phyloP scores from a whole-genome alignment of 2,329 filamentous ascomycete genomes.

The Fusarium sarcochroum region DNA sequence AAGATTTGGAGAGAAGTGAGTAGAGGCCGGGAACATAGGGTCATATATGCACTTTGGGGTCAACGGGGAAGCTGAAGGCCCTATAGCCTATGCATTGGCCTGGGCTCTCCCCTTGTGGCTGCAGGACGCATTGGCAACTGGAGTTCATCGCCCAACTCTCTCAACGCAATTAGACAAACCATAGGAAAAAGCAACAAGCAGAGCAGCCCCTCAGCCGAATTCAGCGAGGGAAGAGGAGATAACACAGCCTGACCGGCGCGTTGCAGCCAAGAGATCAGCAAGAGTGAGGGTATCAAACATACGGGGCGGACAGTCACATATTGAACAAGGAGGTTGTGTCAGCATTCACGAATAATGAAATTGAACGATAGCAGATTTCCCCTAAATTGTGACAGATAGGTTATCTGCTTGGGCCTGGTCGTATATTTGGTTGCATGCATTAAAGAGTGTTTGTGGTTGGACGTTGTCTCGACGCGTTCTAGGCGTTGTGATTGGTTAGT shows the following conservation, averaged over 20 bases:
- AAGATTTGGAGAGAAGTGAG: not conserved
- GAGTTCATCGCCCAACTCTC: not conserved
- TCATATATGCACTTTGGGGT: not conserved
- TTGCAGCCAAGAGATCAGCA: not conserved
- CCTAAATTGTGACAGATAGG: not conserved
- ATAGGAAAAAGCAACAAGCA: not conserved
- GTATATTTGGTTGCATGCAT: not conserved
- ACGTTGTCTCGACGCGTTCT: not conserved
- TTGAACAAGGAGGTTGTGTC: no score
- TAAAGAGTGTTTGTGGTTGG: not conserved
- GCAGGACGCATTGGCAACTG: not conserved
- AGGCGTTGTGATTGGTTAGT: not conserved
- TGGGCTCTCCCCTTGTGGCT: not conserved
- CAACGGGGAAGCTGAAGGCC: not conserved
- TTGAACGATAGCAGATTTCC: not conserved
- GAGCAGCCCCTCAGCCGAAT: not conserved
- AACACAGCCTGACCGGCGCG: not conserved
- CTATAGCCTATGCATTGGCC: not conserved
- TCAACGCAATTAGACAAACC: not conserved
- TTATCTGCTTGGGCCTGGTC: not conserved
- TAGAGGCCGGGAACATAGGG: not conserved
- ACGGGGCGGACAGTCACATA: not conserved
- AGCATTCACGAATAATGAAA: not conserved
- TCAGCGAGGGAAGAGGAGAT: no score
- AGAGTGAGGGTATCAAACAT: not conserved